Base-by-base conservation (phyloP, 805 yeast species). In the Naumovozyma castellii region DNA sequence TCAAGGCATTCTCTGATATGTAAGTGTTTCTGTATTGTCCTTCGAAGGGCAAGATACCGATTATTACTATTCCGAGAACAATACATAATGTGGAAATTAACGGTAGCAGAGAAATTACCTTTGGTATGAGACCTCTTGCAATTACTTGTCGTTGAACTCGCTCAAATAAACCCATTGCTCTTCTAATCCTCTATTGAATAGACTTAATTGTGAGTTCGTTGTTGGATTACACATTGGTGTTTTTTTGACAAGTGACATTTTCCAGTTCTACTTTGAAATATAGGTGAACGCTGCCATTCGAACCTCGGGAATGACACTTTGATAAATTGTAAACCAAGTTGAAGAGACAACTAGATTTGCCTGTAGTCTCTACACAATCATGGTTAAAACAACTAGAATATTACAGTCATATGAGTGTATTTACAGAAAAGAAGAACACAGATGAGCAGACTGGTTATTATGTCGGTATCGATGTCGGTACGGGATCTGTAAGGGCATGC, bases 401-500 rank as follows among this genome's bases (percentile, higher is more conserved):
- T n/a, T n/a, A n/a, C n/a, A n/a, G n/a, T n/a, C n/a, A n/a, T n/a
- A n/a, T n/a, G n/a, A n/a, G n/a, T n/a, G n/a, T n/a, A n/a, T n/a
- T 22, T 22, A 6, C 10, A 22, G 10, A 22, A 22, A 22, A 22
- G 27, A 22, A 6, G 27, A 22, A 22, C 10, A 6, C 27, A 6
- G 10, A 10, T 22, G 27, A 20, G n/a, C 5, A 29, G 5, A 6
- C 15, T 5, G 8, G 55, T 18, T 66, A 63, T 59, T 84, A 78
- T 54, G 74, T 85, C 40, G 95, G 95, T 39, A 87, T 85, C 5
- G 95, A 85, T 56, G 94, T 92, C 18, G 98, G 98, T n/a, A 88
- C 97, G 0, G 98, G 97, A 13, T 84, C 95, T 2, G 97, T 96
- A 4, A 71, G 98, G 47, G 97, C 97, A 4, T 90, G 95, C 53